Evolutionary conservation across 2,329 filamentous ascomycete genomes (phyloP), one percentile per base, ranked within the genome.

Genomic region (Ciborinia camelliae): DNA sequence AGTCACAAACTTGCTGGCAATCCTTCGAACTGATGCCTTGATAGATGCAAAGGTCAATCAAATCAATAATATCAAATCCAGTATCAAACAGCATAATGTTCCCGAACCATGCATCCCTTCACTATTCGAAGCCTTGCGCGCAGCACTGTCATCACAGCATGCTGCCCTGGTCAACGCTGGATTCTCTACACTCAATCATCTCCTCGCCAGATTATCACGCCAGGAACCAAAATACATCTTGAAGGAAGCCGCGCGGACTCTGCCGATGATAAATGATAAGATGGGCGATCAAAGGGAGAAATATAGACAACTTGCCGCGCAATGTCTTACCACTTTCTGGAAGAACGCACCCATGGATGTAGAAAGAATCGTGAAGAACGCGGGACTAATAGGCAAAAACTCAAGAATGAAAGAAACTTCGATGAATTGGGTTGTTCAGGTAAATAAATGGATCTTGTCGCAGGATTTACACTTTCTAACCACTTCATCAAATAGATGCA

Each of bases 81-180:
- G 87, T 76, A 97, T 97, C 81, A 97, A 97, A 77, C 92, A 96
- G 77, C 89, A 90, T 75, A 92, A 92, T 79, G 91, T 97, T 53
- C 91, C 92, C 67, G 91, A 96, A 70, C 78, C 79, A 63, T 85
- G 83, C 72, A 84, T 96, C 71, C 79, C 86, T 32, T 81, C 86
- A 65, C 86, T 97, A 68, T 96, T 97, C 78, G 92, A 97, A 67
- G 90, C 89, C 68, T 82, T 96, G 73, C 89, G 89, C 68, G 79
- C 87, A 62, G 90, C 91, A 66, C 89, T 94, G 70, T 80, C 82
- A 62, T 90, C 91, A 50, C 88, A 90, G 72, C 90, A 96, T 73
- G 88, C 88, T 51, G 85, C 86, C 41, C 87, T 97, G 67, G 87
- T 90, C 69, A 90, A 90, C 65, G 90, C 91, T 61, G 92, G 91